Percentiles rank a stretch among this genome's conserved stretches.
phyloP scores from a whole-genome alignment of 169 alveolate species.

The Plasmodium chabaudi region DNA sequence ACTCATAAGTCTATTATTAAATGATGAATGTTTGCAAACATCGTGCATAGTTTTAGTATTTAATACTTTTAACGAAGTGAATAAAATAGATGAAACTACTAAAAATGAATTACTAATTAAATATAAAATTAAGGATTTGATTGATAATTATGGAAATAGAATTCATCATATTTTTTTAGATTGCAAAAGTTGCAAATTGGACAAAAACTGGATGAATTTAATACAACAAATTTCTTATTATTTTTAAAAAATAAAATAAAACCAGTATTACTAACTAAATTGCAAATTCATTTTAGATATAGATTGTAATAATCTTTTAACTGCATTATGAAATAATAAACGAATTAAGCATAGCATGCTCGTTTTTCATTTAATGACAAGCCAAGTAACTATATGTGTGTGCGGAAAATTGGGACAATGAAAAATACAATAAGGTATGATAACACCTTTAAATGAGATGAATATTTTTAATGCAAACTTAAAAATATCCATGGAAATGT shows the following conservation, averaged over 20 bases:
- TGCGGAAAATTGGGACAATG: too few relatives aligned
- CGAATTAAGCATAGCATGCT: too few relatives aligned
- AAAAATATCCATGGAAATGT: too few relatives aligned
- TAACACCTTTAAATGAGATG: too few relatives aligned
- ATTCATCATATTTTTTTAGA: slow-evolving; percentile 73
- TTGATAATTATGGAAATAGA: slow-evolving; percentile 71
- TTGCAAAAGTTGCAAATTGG: slow-evolving; percentile 71
- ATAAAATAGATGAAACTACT: slow-evolving; percentile 30
- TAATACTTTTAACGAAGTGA: slow-evolving; percentile 72
- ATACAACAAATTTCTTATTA: slow-evolving; percentile 66
- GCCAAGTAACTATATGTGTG: too few relatives aligned
- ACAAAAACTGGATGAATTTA: slow-evolving; percentile 52
- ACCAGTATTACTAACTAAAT: not conserved
- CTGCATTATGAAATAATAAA: too few relatives aligned
- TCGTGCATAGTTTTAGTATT: slow-evolving; percentile 68
- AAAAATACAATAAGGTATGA: too few relatives aligned
- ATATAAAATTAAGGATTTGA: slow-evolving; percentile 64
- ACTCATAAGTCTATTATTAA: slow-evolving; percentile 50
- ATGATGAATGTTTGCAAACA: slow-evolving; percentile 70
- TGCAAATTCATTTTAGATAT: too few relatives aligned
- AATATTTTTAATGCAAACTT: too few relatives aligned
- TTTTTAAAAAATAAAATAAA: slow-evolving; percentile 24
- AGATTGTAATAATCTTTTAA: too few relatives aligned
- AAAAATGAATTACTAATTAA: slow-evolving; percentile 45
- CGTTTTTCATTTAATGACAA: too few relatives aligned